A percentile compares a stretch with the other conserved stretches of the same genome.
phyloP scores from a whole-genome alignment of 2,329 filamentous ascomycete species.

The Harringtonia lauricola region DNA sequence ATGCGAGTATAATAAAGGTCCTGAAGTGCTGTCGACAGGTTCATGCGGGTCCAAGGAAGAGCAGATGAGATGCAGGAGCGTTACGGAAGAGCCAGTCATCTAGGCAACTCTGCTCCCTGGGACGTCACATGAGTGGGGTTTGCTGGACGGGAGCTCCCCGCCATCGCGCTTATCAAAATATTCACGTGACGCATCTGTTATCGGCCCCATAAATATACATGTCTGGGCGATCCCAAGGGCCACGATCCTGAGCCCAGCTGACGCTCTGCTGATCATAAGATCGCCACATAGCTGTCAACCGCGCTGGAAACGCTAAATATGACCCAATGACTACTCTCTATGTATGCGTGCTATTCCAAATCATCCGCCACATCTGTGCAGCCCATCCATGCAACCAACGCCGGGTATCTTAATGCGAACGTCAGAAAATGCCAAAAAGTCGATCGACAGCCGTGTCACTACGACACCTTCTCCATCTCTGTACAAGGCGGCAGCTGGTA shows the following conservation, averaged over 20 bases:
- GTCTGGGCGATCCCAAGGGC: no score
- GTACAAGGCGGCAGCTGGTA: conserved; percentile 20
- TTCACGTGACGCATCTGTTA: not conserved
- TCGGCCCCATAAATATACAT: no score
- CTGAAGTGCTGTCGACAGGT: no score
- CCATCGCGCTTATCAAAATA: not conserved
- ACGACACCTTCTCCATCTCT: conserved; percentile 3
- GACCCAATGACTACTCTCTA: not conserved
- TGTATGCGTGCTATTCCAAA: not conserved
- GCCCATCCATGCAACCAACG: no score
- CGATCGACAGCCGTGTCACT: no score
- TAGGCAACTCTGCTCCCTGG: not conserved
- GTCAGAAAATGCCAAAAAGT: no score
- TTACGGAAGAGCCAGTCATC: no score
- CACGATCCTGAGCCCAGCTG: no score
- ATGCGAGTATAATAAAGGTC: no score
- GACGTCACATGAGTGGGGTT: conserved; percentile 6
- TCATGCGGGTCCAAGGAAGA: not conserved
- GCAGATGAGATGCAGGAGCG: no score
- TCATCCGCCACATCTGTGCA: not conserved
- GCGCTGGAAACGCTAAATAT: not conserved
- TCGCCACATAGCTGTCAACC: not conserved
- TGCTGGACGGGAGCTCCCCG: not conserved
- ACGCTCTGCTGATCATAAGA: not conserved
- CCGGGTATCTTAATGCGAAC: no score